These are phyloP conservation scores for Ustilaginoidea virens DNA, from an alignment of 2,329 filamentous ascomycete species.

Conservation along the genomic window DNA sequence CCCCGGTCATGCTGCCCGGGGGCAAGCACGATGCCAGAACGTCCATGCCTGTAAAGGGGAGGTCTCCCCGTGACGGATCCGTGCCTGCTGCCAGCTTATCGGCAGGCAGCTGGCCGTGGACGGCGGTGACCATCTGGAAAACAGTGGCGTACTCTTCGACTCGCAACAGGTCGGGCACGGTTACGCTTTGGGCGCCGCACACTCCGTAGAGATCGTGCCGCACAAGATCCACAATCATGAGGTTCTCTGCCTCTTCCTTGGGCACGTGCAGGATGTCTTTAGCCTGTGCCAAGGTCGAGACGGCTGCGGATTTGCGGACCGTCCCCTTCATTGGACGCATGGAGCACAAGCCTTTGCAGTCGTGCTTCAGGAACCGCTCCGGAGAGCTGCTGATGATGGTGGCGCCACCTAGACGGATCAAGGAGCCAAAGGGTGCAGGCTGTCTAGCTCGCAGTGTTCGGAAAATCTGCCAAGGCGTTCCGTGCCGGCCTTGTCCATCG, in stretches of 20 bases:
- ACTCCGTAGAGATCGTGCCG: slow-evolving; percentile 83
- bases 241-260: slow-evolving; percentile 88
- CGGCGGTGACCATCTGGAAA: slow-evolving; percentile 80
- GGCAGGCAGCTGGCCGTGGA: slow-evolving; percentile 49
- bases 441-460: slow-evolving; percentile 53
- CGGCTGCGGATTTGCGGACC: slow-evolving; percentile 57
- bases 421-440: slow-evolving; percentile 75
- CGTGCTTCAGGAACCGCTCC: slow-evolving; percentile 64
- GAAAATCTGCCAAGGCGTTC: slow-evolving; percentile 54
- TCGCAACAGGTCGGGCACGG: slow-evolving; percentile 62
- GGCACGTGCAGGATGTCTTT: slow-evolving; percentile 57
- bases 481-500: slow-evolving; percentile 1
- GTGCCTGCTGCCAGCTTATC: slow-evolving; percentile 6
- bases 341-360: slow-evolving; percentile 41
- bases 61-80: slow-evolving; percentile 2
- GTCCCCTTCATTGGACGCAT: slow-evolving; percentile 97
- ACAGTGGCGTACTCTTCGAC: slow-evolving; percentile 87
- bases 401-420: slow-evolving; percentile 50
- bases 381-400: slow-evolving; percentile 75
- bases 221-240: slow-evolving; percentile 98
- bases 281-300: slow-evolving; percentile 55
- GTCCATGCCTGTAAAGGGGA: slow-evolving; percentile 48
- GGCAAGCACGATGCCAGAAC: slow-evolving; percentile 67
- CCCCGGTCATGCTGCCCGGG: slow-evolving; percentile 91
- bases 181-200: slow-evolving; percentile 57